These are phyloP conservation scores for Penicillium occitanis DNA, from an alignment of 2,329 filamentous ascomycete species.

Conservation along the genomic window DNA sequence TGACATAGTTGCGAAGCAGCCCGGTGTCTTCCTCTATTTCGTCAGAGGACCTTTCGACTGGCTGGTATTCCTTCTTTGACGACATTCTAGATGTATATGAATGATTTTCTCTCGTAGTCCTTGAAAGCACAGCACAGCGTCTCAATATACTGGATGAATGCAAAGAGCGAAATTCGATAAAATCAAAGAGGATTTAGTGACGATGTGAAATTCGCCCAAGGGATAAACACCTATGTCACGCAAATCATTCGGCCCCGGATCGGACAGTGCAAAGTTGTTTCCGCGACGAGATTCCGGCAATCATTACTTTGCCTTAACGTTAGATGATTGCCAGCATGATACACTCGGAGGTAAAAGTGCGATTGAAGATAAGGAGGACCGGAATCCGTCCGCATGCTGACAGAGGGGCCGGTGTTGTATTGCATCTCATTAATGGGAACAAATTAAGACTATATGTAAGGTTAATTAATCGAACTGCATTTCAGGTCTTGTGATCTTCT, in stretches of 20 bases:
- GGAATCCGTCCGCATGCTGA: background rate
- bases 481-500: background rate
- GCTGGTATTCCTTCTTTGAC: background rate
- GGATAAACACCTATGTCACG: background rate
- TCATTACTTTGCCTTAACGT: background rate
- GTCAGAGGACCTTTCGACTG: background rate
- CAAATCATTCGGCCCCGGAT: background rate
- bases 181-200: background rate
- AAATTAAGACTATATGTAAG: background rate
- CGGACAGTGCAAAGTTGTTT: background rate
- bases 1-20: background rate
- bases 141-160: background rate
- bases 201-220: background rate
- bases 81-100: background rate
- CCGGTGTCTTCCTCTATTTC: background rate
- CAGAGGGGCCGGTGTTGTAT: background rate
- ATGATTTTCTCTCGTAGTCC: background rate
- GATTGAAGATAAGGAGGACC: background rate
- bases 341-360: background rate
- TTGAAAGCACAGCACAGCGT: background rate
- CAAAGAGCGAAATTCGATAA: background rate
- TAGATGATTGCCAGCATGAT: background rate
- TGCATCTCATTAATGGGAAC: background rate
- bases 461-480: background rate
- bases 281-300: background rate